Base-by-base conservation (phyloP, 2,329 filamentous ascomycete genomes). In the Colletotrichum lini region DNA sequence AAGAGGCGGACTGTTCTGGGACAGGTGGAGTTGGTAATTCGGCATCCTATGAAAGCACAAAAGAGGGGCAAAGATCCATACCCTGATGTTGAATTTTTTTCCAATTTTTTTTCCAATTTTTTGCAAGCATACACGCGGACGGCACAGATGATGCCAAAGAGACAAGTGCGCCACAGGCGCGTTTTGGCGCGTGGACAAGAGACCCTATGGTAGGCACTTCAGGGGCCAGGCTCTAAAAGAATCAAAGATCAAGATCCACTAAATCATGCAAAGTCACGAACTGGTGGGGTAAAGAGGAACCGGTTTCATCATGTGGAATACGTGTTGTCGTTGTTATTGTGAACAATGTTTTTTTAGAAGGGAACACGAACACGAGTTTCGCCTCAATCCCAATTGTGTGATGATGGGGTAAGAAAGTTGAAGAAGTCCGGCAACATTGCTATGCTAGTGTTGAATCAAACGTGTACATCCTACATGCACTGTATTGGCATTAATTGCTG, bases 381-480 rank as follows among this genome's bases (percentile, higher is more conserved):
- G 13, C 52, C 23, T 3, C 1, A 6, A 16, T 18, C 9, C 13
- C 18, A 12, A 38, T 12, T 18, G 15, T 10, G 13, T 9, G 18
- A 56, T 6, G 9, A 12, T 26, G 16, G 21, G 18, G n/a, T 49
- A 4, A 42, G 5, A 13, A 57, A 18, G 5, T 13, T 6, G 38
- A 16, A 13, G 16, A 54, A 15, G 30, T 21, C 13, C 44, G 40
- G n/a, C n/a, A 47, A 53, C 23, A 49, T 66, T 70, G 67, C 63
- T 58, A 66, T 62, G 59, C 59, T 62, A 62, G 62, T 50, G 44
- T 66, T 49, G 54, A 66, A 35, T 60, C 62, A 59, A 62, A 54
- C 21, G 66, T 58, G 38, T 58, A 62, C 56, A 71, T 62, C 64
- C 57, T 71, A 71, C 64, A 58, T 71, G 56, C 52, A 67, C 23